A percentile compares a stretch with the other conserved stretches of the same genome.
phyloP scores from a whole-genome alignment of 805 yeast genomes.

The Myxozyma geophila region DNA sequence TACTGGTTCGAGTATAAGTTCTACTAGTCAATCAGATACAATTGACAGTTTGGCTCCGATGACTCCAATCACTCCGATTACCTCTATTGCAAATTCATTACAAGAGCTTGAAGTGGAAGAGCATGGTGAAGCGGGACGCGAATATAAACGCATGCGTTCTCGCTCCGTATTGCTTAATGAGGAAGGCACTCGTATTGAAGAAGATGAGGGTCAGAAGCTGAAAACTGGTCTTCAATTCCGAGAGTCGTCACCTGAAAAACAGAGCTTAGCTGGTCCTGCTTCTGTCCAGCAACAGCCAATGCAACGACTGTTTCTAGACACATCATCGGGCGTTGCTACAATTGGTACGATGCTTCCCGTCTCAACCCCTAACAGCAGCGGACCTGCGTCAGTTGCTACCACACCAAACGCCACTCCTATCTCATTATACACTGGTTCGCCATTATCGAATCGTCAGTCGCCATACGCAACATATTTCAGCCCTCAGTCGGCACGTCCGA shows the following conservation, averaged over 20 bases:
- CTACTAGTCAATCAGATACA: not conserved
- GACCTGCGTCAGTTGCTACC: not conserved
- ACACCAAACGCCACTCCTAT: constrained; percentile 12
- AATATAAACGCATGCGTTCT: constrained; percentile 24
- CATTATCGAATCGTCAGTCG: constrained; percentile 9
- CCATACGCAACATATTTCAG: not conserved
- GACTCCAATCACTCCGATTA: constrained; percentile 16
- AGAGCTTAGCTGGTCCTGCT: not conserved
- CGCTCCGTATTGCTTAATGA: not conserved
- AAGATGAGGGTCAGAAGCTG: not conserved
- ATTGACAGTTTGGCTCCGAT: constrained; percentile 7
- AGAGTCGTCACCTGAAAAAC: not conserved
- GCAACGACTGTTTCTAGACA: constrained; percentile 10
- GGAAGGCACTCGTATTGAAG: not conserved
- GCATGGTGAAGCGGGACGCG: constrained; percentile 20
- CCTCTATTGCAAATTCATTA: constrained; percentile 7
- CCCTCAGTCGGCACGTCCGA: not conserved
- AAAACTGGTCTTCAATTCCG: not conserved
- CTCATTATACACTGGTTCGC: constrained; percentile 7
- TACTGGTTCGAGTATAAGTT: constrained; percentile 5
- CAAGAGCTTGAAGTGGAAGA: constrained; percentile 23
- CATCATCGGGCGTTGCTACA: constrained; percentile 9
- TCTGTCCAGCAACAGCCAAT: not conserved
- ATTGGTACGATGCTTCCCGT: not conserved
- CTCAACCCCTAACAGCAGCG: not conserved